Evolutionary conservation across 306 rosid genomes (phyloP), one percentile per base, ranked within the genome.

Genomic region (Luffa aegyptiaca): DNA sequence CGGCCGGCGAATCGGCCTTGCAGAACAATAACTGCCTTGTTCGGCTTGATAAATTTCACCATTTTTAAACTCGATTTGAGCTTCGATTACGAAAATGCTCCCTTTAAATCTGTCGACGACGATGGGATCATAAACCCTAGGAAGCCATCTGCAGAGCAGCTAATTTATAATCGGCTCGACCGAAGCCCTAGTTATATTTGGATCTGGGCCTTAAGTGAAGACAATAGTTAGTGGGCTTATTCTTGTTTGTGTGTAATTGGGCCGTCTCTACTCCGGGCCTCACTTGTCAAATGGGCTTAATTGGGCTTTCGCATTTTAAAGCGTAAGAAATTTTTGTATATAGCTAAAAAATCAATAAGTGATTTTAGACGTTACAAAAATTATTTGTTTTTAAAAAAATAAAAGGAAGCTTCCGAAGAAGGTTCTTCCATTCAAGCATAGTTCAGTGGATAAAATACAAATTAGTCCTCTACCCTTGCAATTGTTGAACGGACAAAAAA

Each of bases 1-100:
- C 88, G 88, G 3, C 90, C 90, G 17, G 90, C 90, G 79, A 84
- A 87, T 75, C 90, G 84, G 10, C 90, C 86, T 26, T 87, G 90
- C 39, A 87, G 88, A 56, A 84, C 78, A 81, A 87, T 55, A 9
- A 84, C 86, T 31, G 90, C 90, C 83, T 87, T 82, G 84, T 87
- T 87, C 12, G 79, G 83, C 79, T 87, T 87, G 59, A 87, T 21
- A 36, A 87, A 87, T 42, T 87, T 87, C 33, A 87, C 90, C 90
- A 87, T 86, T 51, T n/a, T 17, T 62, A 17, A 33, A 36, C 48
- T 31, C 21, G 58, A 3, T 14, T 49, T 13, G 52, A 69, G 41
- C 36, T 56, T 64, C 68, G 31, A 20, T 70, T 76, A 3, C 56
- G 36, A 33, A 4, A 44, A 37, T 69, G 10, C 75, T 75, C 17